Base-by-base conservation (phyloP, 2,329 filamentous ascomycete genomes). In the Colletotrichum sp. region DNA sequence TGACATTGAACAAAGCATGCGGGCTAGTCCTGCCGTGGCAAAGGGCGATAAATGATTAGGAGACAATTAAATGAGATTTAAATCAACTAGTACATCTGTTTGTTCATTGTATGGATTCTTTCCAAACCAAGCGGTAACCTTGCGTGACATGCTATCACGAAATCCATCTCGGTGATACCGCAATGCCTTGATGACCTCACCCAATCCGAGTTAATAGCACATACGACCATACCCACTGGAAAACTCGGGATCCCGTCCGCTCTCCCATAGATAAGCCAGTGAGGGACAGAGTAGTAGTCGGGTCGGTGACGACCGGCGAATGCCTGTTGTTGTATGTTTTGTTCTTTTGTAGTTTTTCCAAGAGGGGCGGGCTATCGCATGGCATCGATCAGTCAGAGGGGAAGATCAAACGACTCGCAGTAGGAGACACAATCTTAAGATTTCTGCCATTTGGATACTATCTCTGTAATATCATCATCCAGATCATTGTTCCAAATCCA, bases 121-220 rank as follows among this genome's bases (percentile, higher is more conserved):
- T 18, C 24, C 15, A 59, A 28, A 59, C 13, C 55, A 59, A 28
- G 7, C 13, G 24, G 12, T 18, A 8, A 28, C 55, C 8, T 59
- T 59, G 7, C 9, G 13, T 59, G 55, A 28, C 21, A 28, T 57
- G 52, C 13, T 57, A 28, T 18, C n/a, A 59, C 24, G 24, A 59
- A 28, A 16, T 28, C 26, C 12, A 59, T 28, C 13, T 28, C 15
- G 10, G 15, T 18, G 8, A 59, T 12, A 4, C 55, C 9, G 15
- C 21, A 13, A 26, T 21, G 39, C 39, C 52, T 57, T 26, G 21
- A 57, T 57, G 2, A 2, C 1, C 8, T 57, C 15, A 15, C 4
- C 21, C 21, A 13, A 9, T 24, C 12, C 1, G 5, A 0, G 1
- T 3, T 0, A 2, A 2, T 0, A 13, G 0, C 52, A 57, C 52